Evolutionary conservation across 148 eudicot species (phyloP).

Genomic region (Limonium bicolor): DNA sequence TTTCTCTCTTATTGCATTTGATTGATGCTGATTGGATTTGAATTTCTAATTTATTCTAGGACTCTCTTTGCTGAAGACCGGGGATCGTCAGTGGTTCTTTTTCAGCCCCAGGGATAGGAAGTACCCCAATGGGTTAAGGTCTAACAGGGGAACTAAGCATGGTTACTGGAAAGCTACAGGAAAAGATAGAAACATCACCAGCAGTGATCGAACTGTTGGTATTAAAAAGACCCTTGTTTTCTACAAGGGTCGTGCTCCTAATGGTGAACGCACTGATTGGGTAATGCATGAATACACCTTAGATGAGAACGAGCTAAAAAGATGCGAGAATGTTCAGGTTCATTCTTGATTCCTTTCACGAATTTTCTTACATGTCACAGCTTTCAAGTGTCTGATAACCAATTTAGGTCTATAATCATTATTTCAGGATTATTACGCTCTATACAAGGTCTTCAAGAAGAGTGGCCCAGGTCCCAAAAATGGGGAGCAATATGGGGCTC

Average conservation of each 20-base stretch:
- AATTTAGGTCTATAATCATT: neutral
- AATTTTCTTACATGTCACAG: no score
- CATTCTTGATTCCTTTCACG: no score
- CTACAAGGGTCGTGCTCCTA: constrained; percentile 83
- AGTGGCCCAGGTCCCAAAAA: constrained; percentile 96
- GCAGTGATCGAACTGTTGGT: constrained; percentile 55
- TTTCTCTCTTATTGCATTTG: neutral
- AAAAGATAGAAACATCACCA: constrained; percentile 59
- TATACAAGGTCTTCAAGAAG: constrained; percentile 78
- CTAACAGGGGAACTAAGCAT: constrained; percentile 62
- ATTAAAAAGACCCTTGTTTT: constrained; percentile 84
- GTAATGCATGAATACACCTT: constrained; percentile 90
- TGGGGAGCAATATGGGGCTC: constrained; percentile 97
- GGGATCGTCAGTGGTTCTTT: constrained; percentile 92
- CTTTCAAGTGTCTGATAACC: no score
- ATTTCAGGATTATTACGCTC: constrained; percentile 44
- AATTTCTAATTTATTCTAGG: constrained; percentile 11
- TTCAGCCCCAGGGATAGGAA: constrained; percentile 88
- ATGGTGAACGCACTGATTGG: constrained; percentile 86
- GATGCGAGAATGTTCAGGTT: constrained; percentile 35
- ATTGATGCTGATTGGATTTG: neutral
- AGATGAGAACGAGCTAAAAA: constrained; percentile 66
- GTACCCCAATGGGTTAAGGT: constrained; percentile 78
- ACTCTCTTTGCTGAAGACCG: constrained; percentile 39
- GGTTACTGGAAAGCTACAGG: constrained; percentile 99